Percentiles rank a stretch among this genome's conserved stretches.
These are phyloP conservation scores for Hymenoscyphus infarciens DNA, from an alignment of 2,329 filamentous ascomycete species.

Conservation along the genomic window DNA sequence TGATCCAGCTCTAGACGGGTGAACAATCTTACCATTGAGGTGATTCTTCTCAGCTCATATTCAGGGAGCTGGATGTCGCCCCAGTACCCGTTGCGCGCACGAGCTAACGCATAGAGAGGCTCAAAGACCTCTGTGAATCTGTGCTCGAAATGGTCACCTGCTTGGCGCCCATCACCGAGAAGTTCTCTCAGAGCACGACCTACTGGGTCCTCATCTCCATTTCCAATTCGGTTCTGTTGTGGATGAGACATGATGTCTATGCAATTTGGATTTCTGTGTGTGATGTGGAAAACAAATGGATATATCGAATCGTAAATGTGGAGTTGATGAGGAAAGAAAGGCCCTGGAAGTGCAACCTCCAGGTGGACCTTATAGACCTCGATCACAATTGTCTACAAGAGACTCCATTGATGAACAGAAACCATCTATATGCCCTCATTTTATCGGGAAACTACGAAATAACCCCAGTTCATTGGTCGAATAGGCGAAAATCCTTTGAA, in stretches of 20 bases:
- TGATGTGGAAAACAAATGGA: not conserved
- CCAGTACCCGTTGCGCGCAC: not conserved
- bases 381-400: not conserved
- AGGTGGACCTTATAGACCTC: not conserved
- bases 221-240: not conserved
- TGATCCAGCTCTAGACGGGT: not conserved
- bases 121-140: too few relatives aligned
- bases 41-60: not conserved
- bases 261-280: not conserved
- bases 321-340: not conserved
- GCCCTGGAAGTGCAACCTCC: not conserved
- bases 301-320: not conserved
- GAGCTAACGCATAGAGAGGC: too few relatives aligned
- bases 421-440: too few relatives aligned
- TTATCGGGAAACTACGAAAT: not conserved
- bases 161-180: too few relatives aligned
- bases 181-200: too few relatives aligned
- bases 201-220: not conserved
- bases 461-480: not conserved
- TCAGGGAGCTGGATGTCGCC: not conserved
- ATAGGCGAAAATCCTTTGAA: not conserved
- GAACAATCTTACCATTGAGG: not conserved
- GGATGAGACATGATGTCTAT: not conserved
- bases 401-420: not conserved
- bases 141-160: too few relatives aligned